Percentiles rank a stretch among this genome's conserved stretches.
Evolutionary conservation across 352 stramenopile species (phyloP).

Genomic region (Phytophthora hybrid): DNA sequence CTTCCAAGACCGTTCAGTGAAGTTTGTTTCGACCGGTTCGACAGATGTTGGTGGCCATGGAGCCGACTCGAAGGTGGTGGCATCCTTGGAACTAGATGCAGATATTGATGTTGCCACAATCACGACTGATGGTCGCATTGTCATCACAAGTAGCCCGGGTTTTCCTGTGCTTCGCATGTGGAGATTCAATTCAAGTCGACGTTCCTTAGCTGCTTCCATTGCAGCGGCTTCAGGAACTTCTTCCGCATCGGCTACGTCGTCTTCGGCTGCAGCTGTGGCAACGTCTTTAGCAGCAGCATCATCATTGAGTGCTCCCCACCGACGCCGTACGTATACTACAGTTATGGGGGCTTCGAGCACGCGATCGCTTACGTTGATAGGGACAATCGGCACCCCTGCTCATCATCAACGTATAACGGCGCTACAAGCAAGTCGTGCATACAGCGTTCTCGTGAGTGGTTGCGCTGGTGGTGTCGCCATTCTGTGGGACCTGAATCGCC

Average conservation of each 20-base stretch:
- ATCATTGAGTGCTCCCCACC: constrained; percentile 38
- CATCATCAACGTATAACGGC: constrained; percentile 56
- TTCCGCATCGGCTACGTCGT: constrained; percentile 33
- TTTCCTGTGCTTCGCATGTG: constrained; percentile 67
- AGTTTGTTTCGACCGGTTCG: constrained; percentile 55
- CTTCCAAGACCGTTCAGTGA: constrained; percentile 72
- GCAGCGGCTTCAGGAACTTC: constrained; percentile 36
- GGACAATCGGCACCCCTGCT: constrained; percentile 52
- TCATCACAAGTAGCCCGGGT: constrained; percentile 57
- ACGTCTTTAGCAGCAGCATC: constrained; percentile 38
- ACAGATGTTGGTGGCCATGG: constrained; percentile 53
- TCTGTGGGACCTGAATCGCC: constrained; percentile 80
- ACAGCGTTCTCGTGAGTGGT: constrained; percentile 73
- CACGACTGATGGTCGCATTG: constrained; percentile 66
- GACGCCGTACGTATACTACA: constrained; percentile 32
- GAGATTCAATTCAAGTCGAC: constrained; percentile 44
- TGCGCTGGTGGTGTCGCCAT: constrained; percentile 61
- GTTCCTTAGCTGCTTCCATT: constrained; percentile 36
- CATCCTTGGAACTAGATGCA: constrained; percentile 67
- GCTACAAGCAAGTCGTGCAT: constrained; percentile 63
- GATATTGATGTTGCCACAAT: constrained; percentile 63
- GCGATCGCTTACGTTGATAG: constrained; percentile 53
- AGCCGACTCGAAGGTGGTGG: constrained; percentile 66
- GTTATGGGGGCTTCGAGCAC: constrained; percentile 31
- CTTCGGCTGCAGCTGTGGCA: constrained; percentile 39